Evolutionary conservation across 108 stramenopile species (phyloP).

Genomic region (Cyclotella choctawhatcheeana): DNA sequence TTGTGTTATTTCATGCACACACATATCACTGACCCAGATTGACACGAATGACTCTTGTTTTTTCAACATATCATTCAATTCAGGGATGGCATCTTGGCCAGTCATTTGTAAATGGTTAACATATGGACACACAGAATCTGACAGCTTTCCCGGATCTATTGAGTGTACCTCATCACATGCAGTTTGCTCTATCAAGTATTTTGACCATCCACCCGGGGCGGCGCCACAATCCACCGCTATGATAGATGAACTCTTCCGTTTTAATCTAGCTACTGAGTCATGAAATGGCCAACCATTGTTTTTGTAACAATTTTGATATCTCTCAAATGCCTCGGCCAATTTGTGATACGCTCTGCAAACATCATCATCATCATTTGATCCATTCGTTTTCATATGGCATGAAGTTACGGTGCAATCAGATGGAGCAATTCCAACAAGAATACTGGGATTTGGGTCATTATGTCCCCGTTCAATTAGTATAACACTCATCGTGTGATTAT

Average conservation of each 20-base stretch:
- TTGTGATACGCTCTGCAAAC: conserved; percentile 68
- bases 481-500: conserved; percentile 33
- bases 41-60: conserved; percentile 16
- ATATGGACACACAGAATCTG: conserved; percentile 27
- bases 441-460: conserved; percentile 4
- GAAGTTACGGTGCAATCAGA: not conserved
- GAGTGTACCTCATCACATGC: conserved; percentile 49
- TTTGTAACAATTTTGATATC: conserved; percentile 41
- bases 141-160: conserved; percentile 67
- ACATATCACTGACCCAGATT: conserved; percentile 73
- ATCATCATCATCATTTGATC: conserved; percentile 30
- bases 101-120: conserved; percentile 54
- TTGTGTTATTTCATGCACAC: conserved; percentile 52
- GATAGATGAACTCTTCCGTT: not conserved
- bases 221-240: conserved; percentile 69
- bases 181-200: conserved; percentile 55
- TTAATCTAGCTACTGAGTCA: conserved; percentile 4
- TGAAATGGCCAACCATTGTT: conserved; percentile 18
- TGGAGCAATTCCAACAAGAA: conserved; percentile 35
- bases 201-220: conserved; percentile 79
- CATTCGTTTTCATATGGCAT: not conserved
- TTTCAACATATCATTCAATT: conserved; percentile 24
- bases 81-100: conserved; percentile 37
- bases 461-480: conserved; percentile 24
- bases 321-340: conserved; percentile 64